phyloP scores from a whole-genome alignment of 768 basidiomycete genomes.

The Suillus fuscotomentosus region DNA sequence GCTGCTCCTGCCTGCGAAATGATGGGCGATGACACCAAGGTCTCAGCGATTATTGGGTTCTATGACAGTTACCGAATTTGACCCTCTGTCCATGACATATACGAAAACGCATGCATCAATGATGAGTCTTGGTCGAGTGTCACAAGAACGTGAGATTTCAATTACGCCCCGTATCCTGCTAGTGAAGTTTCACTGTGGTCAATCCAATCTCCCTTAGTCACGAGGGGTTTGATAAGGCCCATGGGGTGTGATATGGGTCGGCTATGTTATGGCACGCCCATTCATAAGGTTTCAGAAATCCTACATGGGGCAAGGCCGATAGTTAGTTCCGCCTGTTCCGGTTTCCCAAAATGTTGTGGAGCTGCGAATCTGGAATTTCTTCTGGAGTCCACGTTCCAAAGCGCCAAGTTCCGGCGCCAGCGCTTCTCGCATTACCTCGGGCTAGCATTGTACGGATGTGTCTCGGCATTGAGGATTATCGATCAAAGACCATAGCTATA shows the following conservation, averaged over 20 bases:
- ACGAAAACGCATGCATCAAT: not conserved
- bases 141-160: not conserved
- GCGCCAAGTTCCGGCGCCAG: not conserved
- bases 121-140: not conserved
- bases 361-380: not conserved
- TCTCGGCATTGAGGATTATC: not conserved
- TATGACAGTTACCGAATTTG: not conserved
- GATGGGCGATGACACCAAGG: not conserved
- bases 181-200: not conserved
- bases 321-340: not conserved
- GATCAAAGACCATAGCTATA: not conserved
- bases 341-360: not conserved
- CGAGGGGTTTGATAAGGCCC: not conserved
- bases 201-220: not conserved
- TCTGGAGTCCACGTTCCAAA: too few relatives aligned
- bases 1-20: not conserved
- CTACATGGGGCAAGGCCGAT: not conserved
- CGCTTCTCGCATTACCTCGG: not conserved
- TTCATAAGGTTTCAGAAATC: too few relatives aligned
- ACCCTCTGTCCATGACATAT: not conserved
- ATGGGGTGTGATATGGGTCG: not conserved
- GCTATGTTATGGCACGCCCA: not conserved
- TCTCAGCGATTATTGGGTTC: not conserved
- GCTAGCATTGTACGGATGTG: not conserved
- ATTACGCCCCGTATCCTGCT: not conserved